phyloP scores from a whole-genome alignment of 2,329 filamentous ascomycete species.

The Hymenoscyphus repandus region DNA sequence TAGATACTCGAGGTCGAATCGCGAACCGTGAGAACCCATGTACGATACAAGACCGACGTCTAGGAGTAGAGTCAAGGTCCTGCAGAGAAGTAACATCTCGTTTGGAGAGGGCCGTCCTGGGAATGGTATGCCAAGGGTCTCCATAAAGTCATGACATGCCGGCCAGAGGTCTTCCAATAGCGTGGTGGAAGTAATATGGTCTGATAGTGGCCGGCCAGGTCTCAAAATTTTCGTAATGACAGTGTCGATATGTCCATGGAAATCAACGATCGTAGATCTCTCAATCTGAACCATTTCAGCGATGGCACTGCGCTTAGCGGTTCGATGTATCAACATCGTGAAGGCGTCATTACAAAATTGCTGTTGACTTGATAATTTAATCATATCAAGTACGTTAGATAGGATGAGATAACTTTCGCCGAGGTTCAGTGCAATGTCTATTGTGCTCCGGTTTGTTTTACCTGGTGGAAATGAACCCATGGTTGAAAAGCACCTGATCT shows the following conservation, averaged over 20 bases:
- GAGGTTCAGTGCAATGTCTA: too few species aligned
- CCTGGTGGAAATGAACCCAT: too few species aligned
- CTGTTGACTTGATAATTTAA: too few species aligned
- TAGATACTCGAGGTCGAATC: neutral
- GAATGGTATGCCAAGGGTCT: neutral
- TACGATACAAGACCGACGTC: constrained; percentile 11
- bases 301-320: too few species aligned
- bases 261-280: too few species aligned
- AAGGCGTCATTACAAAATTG: too few species aligned
- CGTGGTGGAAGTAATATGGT: neutral
- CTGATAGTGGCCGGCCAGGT: neutral
- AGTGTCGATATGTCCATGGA: neutral
- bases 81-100: neutral
- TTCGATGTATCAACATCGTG: too few species aligned
- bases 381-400: too few species aligned
- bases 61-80: neutral
- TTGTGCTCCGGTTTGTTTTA: too few species aligned
- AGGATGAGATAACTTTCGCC: too few species aligned
- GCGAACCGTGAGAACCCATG: constrained; percentile 10
- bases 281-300: too few species aligned
- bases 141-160: neutral
- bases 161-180: neutral
- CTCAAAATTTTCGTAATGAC: neutral
- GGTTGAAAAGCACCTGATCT: too few species aligned
- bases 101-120: neutral